A percentile compares a stretch with the other conserved stretches of the same genome.
These are phyloP conservation scores for Lithohypha guttulata DNA, from an alignment of 2,329 filamentous ascomycete species.

Conservation along the genomic window DNA sequence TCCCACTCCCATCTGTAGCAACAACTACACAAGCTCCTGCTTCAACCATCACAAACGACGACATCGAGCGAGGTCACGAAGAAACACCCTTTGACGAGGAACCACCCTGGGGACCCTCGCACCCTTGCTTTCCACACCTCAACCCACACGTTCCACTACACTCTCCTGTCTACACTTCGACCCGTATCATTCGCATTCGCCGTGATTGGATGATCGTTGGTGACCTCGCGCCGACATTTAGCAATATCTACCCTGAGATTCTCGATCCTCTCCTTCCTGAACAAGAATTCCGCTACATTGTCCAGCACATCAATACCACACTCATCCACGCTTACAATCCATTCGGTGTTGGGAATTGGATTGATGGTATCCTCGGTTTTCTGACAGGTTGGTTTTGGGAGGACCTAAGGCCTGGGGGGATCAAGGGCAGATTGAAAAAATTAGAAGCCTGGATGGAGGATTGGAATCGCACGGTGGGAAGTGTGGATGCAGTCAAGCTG, in stretches of 20 bases:
- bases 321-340: conserved; percentile 71
- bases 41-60: conserved; percentile 25
- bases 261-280: conserved; percentile 77
- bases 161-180: conserved; percentile 63
- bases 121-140: conserved; percentile 87
- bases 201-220: conserved; percentile 86
- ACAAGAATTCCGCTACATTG: conserved; percentile 70
- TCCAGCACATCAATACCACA: conserved; percentile 71
- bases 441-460: conserved; percentile 74
- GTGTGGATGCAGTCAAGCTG: conserved; percentile 56
- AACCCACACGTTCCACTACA: conserved; percentile 79
- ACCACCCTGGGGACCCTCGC: conserved; percentile 81
- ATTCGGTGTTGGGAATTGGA: conserved; percentile 61
- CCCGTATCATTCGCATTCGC: conserved; percentile 81
- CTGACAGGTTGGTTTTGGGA: conserved; percentile 93
- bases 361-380: conserved; percentile 69
- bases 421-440: conserved; percentile 58
- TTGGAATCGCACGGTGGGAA: conserved; percentile 65
- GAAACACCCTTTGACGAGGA: conserved; percentile 45
- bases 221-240: conserved; percentile 85
- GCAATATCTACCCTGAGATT: conserved; percentile 92
- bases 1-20: conserved; percentile 7
- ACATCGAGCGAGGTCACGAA: conserved; percentile 29
- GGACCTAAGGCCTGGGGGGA: conserved; percentile 61
- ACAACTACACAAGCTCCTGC: conserved; percentile 22